Percentiles rank a stretch among this genome's conserved stretches.
Conservation (phyloP, 2,329 filamentous ascomycete species). For the Hirsutella minnesotensis region DNA sequence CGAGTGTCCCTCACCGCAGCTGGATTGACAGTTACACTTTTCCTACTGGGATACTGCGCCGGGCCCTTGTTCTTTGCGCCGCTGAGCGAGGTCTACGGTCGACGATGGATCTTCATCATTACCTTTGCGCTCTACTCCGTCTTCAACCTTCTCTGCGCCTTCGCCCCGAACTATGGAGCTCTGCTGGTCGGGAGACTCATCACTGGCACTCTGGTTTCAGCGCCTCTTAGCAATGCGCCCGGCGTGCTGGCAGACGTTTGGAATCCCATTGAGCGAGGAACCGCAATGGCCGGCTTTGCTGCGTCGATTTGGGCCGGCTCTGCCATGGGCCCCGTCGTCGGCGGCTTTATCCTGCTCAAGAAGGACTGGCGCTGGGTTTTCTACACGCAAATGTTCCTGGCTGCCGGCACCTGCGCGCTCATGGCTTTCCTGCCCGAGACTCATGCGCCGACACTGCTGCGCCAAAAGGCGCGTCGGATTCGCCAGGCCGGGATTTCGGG, state of each 20-base stretch:
- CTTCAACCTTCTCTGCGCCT: conserved; percentile 42
- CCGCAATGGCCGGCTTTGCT: conserved; percentile 41
- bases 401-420: conserved; percentile 23
- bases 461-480: conserved; percentile 41
- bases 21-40: conserved; percentile 39
- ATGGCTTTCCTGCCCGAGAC: conserved; percentile 51
- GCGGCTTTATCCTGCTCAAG: conserved; percentile 44
- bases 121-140: conserved; percentile 35
- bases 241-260: conserved; percentile 43
- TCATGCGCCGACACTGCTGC: conserved; percentile 35
- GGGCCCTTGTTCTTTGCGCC: conserved; percentile 48
- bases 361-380: conserved; percentile 43
- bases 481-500: conserved; percentile 33
- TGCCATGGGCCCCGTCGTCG: conserved; percentile 39
- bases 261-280: conserved; percentile 37
- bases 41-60: conserved; percentile 43
- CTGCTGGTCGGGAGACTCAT: conserved; percentile 43
- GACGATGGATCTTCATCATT: conserved; percentile 39
- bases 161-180: conserved; percentile 38
- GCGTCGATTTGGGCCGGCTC: conserved; percentile 43
- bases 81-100: conserved; percentile 43
- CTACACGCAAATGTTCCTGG: conserved; percentile 33
- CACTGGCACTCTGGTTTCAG: conserved; percentile 42
- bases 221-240: conserved; percentile 34
- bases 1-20: conserved; percentile 33